Base-by-base conservation (phyloP, 768 basidiomycete species). In the Russula virescens region DNA sequence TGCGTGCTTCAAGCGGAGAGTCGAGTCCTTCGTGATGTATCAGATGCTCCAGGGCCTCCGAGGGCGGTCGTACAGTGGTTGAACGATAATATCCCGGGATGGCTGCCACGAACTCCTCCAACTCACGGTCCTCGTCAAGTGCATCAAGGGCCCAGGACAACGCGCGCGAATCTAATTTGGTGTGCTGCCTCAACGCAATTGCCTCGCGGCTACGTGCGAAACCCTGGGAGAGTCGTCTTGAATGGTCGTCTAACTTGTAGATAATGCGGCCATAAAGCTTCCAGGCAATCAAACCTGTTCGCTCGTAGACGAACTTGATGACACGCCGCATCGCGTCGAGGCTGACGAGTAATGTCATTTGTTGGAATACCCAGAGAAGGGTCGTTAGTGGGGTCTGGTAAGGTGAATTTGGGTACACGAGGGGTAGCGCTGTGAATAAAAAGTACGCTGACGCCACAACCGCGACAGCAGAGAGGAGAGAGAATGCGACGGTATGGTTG, bases 371-470 rank as follows among this genome's bases (percentile, higher is more conserved):
- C 63, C 62, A 66, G 19, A 66, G 54, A n/a, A 45, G 10, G 26
- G 13, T 35, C 6, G 66, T 58, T 34, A 67, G 56, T 28, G 66
- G 66, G 8, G 66, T 67, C 38, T 57, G 65, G 43, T 67, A 67
- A 14, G 66, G 66, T 9, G 57, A 66, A 48, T 58, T 55, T 14
- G 60, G 56, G 23, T 56, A 52, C 16, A 57, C n/a, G 14, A 67
- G 55, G 16, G 66, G 66, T 14, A 58, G 43, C 25, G 40, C 18
- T 9, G 60, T 67, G 25, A 25, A 55, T 31, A 61, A 16, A 19
- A 66, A 38, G 54, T 67, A 67, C 16, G 61, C 45, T 2, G 60
- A 55, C 14, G 55, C 56, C 13, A 21, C 34, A 23, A 62, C n/a
- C 2, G 48, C 55, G 3, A 67, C 65, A n/a, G 61, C 53, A 7